phyloP scores from a whole-genome alignment of 148 eudicot genomes.

The Silene uniflora region DNA sequence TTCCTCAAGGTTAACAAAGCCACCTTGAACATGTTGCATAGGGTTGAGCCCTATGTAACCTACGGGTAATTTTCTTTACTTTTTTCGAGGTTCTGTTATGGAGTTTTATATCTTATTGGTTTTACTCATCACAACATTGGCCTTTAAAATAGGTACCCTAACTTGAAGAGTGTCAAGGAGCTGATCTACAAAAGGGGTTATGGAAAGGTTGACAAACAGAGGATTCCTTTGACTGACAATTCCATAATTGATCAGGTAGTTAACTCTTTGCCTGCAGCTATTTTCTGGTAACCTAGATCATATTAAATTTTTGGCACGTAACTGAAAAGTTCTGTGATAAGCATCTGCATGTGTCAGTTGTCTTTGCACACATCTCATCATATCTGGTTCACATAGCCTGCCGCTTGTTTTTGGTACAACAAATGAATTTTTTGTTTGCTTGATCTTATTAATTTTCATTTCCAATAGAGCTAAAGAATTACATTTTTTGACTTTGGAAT shows the following conservation, averaged over 20 bases:
- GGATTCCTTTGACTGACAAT: constrained; percentile 72
- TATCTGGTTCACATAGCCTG: too few relatives aligned
- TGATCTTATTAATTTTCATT: too few relatives aligned
- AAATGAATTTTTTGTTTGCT: too few relatives aligned
- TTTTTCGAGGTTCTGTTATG: not conserved
- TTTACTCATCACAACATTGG: not conserved
- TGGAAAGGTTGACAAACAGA: constrained; percentile 73
- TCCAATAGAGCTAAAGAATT: too few relatives aligned
- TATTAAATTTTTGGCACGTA: too few relatives aligned
- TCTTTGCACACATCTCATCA: not conserved
- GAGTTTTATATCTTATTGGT: not conserved
- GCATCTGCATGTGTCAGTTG: not conserved
- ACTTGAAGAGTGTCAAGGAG: constrained; percentile 76
- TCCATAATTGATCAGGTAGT: constrained; percentile 56
- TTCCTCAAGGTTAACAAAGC: constrained; percentile 79
- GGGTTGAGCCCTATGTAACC: constrained; percentile 87
- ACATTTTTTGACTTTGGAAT: too few relatives aligned
- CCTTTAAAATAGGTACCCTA: constrained; percentile 50
- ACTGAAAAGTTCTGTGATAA: not conserved
- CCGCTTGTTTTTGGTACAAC: too few relatives aligned
- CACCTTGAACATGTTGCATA: constrained; percentile 78
- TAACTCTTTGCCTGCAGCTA: too few relatives aligned
- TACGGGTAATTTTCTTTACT: constrained; percentile 43
- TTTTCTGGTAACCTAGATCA: too few relatives aligned
- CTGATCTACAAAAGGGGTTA: constrained; percentile 79